Base-by-base conservation (phyloP, 441 rosid genomes). In the Iberis amara region DNA sequence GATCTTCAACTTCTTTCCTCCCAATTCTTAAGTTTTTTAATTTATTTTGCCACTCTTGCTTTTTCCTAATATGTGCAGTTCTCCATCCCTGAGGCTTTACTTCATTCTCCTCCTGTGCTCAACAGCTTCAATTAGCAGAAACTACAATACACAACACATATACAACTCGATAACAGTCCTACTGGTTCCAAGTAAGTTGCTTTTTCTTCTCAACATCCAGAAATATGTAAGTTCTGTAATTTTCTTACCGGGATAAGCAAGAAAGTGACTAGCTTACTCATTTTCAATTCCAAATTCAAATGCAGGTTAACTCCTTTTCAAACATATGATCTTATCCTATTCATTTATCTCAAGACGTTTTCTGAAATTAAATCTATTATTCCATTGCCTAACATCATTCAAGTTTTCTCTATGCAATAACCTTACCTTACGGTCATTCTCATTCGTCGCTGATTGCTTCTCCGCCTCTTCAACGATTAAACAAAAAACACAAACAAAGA, bases 1-100 rank as follows among this genome's bases (percentile, higher is more conserved):
- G 63, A 64, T 76, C 83, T 60, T 84, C 92, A 4, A 62, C 76
- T 68, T 68, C 94, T 72, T 76, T 85, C 69, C 68, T 84, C 51
- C 94, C 91, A 52, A 69, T 64, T 65, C 76, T 49, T 39, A 88
- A 82, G 76, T 78, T 81, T 71, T 68, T 84, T 28, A 88, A 61
- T 52, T 71, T 82, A 55, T 79, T 87, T 52, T 88, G 95, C 98
- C 95, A 88, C 57, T 88, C 94, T 60, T 78, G 83, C 68, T 82
- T 92, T 9, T 70, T 74, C 52, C 77, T 80, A 52, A 79, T 72
- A 55, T 65, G 72, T 10, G 73, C 71, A 62, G 78, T 68, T 61
- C 68, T 82, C 96, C 95, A 78, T 64, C 74, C 80, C 21, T 64
- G 62, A 66, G 71, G 69, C 71, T 72, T 87, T 55, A 77, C 79